Conservation (phyloP, 768 basidiomycete species). For the Russula dissimulans region DNA sequence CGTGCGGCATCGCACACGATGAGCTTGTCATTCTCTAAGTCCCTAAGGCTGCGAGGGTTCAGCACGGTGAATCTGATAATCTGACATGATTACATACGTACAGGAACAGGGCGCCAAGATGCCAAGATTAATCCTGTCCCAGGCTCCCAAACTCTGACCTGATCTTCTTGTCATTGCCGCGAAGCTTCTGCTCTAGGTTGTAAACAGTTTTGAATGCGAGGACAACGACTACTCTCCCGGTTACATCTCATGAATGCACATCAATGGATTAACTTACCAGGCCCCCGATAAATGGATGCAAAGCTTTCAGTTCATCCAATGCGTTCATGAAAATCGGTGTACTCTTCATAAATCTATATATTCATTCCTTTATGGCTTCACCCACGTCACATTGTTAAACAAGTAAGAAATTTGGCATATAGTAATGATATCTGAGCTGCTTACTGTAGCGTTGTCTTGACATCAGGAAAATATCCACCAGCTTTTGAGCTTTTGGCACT, state of each 20-base stretch:
- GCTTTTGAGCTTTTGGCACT: neutral
- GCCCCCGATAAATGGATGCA: conserved; percentile 26
- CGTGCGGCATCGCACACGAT: conserved; percentile 27
- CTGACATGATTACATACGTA: neutral
- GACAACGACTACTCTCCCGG: conserved; percentile 32
- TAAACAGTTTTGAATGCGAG: conserved; percentile 42
- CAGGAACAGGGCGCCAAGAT: conserved; percentile 24
- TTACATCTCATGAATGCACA: neutral
- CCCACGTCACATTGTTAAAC: neutral
- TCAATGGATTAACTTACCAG: conserved; percentile 13
- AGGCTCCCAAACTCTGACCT: conserved; percentile 40
- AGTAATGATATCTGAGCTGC: neutral
- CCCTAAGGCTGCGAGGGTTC: conserved; percentile 23
- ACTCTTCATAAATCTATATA: conserved; percentile 21
- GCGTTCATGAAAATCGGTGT: conserved; percentile 24
- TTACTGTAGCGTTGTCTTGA: neutral
- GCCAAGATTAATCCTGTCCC: too few relatives aligned
- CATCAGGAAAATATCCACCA: too few relatives aligned
- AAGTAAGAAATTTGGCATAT: neutral
- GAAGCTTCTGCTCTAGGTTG: conserved; percentile 37
- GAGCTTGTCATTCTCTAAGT: conserved; percentile 25
- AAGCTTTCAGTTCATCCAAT: conserved; percentile 23
- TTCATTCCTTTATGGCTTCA: conserved; percentile 13
- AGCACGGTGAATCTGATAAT: neutral
- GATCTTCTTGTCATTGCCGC: conserved; percentile 45